Evolutionary conservation across 345 rosid species (phyloP).

Genomic region (Lepidium africanum): DNA sequence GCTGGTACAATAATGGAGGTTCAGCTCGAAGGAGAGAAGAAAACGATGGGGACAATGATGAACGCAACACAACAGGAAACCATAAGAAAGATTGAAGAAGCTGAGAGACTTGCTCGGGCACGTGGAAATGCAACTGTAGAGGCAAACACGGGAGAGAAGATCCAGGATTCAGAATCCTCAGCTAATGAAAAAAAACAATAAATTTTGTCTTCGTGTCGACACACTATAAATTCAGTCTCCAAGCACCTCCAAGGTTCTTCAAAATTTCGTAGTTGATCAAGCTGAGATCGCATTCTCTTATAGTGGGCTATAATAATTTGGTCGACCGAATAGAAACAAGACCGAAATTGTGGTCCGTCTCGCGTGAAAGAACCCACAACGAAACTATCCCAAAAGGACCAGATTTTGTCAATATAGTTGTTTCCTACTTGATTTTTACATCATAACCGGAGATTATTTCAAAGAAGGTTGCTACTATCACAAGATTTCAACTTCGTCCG

Average conservation of each 20-base stretch:
- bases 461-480: neutral
- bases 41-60: slow-evolving; percentile 63
- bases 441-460: neutral
- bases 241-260: neutral
- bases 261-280: neutral
- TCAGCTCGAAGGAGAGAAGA: slow-evolving; percentile 86
- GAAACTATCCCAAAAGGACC: neutral
- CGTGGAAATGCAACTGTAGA: slow-evolving; percentile 13
- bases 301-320: neutral
- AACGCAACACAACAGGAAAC: slow-evolving; percentile 52
- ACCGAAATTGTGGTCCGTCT: slow-evolving; percentile 5
- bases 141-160: slow-evolving; percentile 19
- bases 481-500: neutral
- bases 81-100: slow-evolving; percentile 49
- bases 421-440: neutral
- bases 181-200: slow-evolving; percentile 8
- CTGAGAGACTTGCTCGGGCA: slow-evolving; percentile 35
- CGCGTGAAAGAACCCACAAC: neutral
- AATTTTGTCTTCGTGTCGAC: neutral
- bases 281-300: neutral
- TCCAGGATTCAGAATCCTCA: slow-evolving; percentile 16
- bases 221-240: slow-evolving; percentile 14
- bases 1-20: slow-evolving; percentile 67
- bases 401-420: neutral
- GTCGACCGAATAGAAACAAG: neutral